phyloP scores from a whole-genome alignment of 1,284 basidiomycete species.

The Marasmius oreades region DNA sequence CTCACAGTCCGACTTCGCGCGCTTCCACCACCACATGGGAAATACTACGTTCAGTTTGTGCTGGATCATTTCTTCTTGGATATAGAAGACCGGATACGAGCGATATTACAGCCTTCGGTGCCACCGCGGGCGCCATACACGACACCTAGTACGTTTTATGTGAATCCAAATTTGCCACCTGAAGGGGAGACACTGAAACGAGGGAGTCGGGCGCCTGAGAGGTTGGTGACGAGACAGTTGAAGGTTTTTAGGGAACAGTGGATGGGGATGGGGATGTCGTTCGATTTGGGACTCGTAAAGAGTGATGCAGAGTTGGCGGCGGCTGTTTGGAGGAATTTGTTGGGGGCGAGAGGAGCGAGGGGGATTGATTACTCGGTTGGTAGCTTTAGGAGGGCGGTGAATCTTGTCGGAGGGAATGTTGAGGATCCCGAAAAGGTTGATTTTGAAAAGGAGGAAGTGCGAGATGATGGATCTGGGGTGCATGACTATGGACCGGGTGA shows the following conservation, averaged over 20 bases:
- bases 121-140: constrained; percentile 31
- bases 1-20: constrained; percentile 86
- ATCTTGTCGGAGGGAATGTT: constrained; percentile 60
- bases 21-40: constrained; percentile 66
- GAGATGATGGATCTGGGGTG: constrained; percentile 69
- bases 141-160: constrained; percentile 45
- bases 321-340: constrained; percentile 90
- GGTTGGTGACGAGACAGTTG: constrained; percentile 88
- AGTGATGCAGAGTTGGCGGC: constrained; percentile 82
- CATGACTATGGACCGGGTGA: constrained; percentile 63
- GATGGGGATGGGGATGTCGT: constrained; percentile 77
- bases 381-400: constrained; percentile 57
- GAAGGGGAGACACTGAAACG: constrained; percentile 30
- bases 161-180: constrained; percentile 37
- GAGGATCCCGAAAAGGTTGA: constrained; percentile 56
- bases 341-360: constrained; percentile 72
- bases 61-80: constrained; percentile 97
- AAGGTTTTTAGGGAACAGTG: constrained; percentile 91
- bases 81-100: constrained; percentile 86
- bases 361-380: constrained; percentile 52
- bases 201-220: constrained; percentile 61
- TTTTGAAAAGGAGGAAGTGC: constrained; percentile 51
- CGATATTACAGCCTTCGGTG: constrained; percentile 62
- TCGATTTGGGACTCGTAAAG: constrained; percentile 77
- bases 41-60: constrained; percentile 73